Conservation (phyloP, 768 basidiomycete species). For the Kwoniella botswanensis region DNA sequence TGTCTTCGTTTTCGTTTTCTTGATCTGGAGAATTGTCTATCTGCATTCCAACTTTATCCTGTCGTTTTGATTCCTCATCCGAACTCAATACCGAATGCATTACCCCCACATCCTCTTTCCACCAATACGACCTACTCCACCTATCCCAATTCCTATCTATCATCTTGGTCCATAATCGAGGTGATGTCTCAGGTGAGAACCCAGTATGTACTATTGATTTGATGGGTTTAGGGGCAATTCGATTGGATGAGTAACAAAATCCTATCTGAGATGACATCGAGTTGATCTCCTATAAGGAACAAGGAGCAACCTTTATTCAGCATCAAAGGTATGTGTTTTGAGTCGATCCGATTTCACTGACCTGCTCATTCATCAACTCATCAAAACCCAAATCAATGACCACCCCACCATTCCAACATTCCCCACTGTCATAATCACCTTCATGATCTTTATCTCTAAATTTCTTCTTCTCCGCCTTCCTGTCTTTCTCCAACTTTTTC, state of each 20-base stretch:
- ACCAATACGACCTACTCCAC: conserved; percentile 78
- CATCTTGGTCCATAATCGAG: conserved; percentile 60
- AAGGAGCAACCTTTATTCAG: not conserved
- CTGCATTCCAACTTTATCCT: not conserved
- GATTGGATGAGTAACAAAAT: conserved; percentile 89
- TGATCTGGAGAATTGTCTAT: not conserved
- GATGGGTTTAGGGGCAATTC: conserved; percentile 73
- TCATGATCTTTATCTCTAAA: conserved; percentile 63
- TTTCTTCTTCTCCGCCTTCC: conserved; percentile 56
- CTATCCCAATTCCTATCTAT: conserved; percentile 71
- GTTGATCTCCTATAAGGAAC: conserved; percentile 74
- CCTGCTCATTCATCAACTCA: conserved; percentile 89
- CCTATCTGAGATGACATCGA: conserved; percentile 88
- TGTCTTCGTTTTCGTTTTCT: not conserved
- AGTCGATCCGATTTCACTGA: conserved; percentile 58
- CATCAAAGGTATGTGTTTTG: not conserved
- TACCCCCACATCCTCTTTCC: conserved; percentile 65
- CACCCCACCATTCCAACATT: conserved; percentile 54
- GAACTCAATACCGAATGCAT: conserved; percentile 25
- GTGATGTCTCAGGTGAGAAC: conserved; percentile 58
- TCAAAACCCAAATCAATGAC: conserved; percentile 87
- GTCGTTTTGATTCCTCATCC: not conserved
- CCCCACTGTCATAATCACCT: conserved; percentile 57
- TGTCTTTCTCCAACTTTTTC: conserved; percentile 37
- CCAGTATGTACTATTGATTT: conserved; percentile 76